Percentiles rank a stretch among this genome's conserved stretches.
Evolutionary conservation across 768 basidiomycete species (phyloP).

Genomic region (Mycena crocata): DNA sequence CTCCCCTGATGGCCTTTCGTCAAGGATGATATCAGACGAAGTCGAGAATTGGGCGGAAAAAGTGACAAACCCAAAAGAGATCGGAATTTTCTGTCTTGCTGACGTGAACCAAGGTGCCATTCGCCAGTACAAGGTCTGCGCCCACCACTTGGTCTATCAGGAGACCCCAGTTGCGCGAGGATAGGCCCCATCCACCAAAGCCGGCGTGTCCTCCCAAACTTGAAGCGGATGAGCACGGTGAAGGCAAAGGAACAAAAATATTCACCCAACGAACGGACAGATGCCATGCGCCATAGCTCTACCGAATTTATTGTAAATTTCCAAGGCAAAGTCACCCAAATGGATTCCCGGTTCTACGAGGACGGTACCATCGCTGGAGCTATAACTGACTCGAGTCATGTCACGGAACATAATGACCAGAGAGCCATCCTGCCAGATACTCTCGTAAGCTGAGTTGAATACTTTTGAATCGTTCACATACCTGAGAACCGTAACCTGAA

Average conservation of each 20-base stretch:
- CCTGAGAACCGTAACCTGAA: constrained; percentile 20
- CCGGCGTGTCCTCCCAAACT: constrained; percentile 30
- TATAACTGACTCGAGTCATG: constrained; percentile 9
- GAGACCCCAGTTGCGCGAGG: constrained; percentile 39
- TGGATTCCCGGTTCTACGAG: constrained; percentile 24
- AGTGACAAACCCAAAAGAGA: constrained; percentile 36
- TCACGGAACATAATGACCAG: constrained; percentile 19
- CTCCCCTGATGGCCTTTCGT: constrained; percentile 43
- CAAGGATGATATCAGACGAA: neutral
- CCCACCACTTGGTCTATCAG: constrained; percentile 39
- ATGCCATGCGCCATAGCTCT: constrained; percentile 41
- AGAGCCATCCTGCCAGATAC: constrained; percentile 8
- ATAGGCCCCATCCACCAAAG: constrained; percentile 36
- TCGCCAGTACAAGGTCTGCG: constrained; percentile 37
- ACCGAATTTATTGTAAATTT: constrained; percentile 7
- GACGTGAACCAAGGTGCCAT: constrained; percentile 31
- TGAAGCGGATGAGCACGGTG: neutral
- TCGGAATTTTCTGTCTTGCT: constrained; percentile 37
- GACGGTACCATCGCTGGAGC: constrained; percentile 14
- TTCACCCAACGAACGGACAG: constrained; percentile 40
- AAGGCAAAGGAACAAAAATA: neutral
- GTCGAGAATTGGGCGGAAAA: neutral
- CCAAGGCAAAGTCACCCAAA: constrained; percentile 27
- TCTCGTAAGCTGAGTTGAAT: no score
- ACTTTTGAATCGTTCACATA: no score